These are phyloP conservation scores for Acanthamoeba triangularis DNA, from an alignment of 208 protist genomes.

Conservation along the genomic window DNA sequence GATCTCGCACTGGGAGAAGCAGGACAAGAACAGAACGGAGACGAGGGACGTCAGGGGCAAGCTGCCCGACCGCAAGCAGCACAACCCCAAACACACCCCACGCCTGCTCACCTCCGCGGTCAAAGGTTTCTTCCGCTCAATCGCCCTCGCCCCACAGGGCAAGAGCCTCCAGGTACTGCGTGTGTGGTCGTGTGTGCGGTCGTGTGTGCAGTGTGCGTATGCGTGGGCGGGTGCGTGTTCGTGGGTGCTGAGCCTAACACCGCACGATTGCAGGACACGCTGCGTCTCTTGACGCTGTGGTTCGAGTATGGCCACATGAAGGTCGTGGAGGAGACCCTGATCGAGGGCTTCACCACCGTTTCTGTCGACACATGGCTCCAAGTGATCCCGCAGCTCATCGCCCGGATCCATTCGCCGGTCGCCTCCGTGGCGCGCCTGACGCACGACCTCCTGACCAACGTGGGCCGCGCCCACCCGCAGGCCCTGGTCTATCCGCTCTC, in stretches of 20 bases:
- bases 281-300: constrained; percentile 98
- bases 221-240: no score
- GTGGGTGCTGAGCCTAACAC: not conserved
- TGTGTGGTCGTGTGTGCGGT: not conserved
- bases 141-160: constrained; percentile 86
- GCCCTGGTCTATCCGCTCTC: constrained; percentile 99
- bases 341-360: constrained; percentile 95
- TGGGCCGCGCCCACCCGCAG: constrained; percentile 98
- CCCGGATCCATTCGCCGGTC: constrained; percentile 96
- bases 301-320: constrained; percentile 94
- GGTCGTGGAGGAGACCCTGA: constrained; percentile 93
- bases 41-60: not conserved
- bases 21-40: constrained; percentile 47
- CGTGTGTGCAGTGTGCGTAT: not conserved
- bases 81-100: not conserved
- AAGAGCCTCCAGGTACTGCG: constrained; percentile 91
- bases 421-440: constrained; percentile 94
- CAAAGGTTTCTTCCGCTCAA: constrained; percentile 97
- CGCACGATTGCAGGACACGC: not conserved
- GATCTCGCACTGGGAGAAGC: constrained; percentile 71
- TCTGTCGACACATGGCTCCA: constrained; percentile 99
- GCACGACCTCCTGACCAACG: constrained; percentile 95
- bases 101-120: constrained; percentile 66
- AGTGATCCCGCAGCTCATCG: constrained; percentile 97
- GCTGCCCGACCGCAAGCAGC: not conserved